Conservation (phyloP, 78 protist genomes). For the Pelomyxa schiedti region DNA sequence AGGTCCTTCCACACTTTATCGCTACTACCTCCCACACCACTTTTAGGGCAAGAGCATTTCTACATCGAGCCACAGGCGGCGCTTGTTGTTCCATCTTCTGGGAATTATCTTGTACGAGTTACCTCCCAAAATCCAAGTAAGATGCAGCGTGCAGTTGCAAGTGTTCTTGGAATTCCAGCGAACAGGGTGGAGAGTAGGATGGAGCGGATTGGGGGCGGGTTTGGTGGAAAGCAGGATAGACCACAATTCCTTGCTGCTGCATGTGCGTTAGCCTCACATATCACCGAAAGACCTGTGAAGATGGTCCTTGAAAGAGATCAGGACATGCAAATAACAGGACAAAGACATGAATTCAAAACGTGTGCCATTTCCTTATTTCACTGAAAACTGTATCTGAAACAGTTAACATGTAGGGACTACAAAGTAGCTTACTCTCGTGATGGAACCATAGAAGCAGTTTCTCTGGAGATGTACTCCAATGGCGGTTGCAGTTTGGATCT, state of each 20-base stretch:
- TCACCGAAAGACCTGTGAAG: slow-evolving; percentile 57
- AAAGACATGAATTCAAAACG: slow-evolving; percentile 83
- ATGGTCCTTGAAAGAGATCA: slow-evolving; percentile 51
- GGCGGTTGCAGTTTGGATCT: slow-evolving; percentile 80
- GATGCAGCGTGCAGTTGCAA: slow-evolving; percentile 48
- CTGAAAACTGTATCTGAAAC: too few species aligned
- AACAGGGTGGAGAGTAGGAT: slow-evolving; percentile 32
- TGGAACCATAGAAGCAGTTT: slow-evolving; percentile 38
- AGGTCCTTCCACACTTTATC: too few species aligned
- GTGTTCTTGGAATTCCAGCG: slow-evolving; percentile 61
- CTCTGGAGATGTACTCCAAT: slow-evolving; percentile 30
- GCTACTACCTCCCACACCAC: too few species aligned
- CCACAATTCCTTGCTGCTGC: slow-evolving; percentile 7
- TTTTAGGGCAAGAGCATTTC: slow-evolving; percentile 94
- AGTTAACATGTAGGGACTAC: slow-evolving; percentile 37
- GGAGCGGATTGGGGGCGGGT: slow-evolving; percentile 93
- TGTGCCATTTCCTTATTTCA: too few species aligned
- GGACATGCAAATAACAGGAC: slow-evolving; percentile 77
- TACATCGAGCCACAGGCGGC: slow-evolving; percentile 80
- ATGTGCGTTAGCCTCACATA: slow-evolving; percentile 60
- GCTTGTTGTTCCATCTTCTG: slow-evolving; percentile 75
- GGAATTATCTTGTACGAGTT: slow-evolving; percentile 20
- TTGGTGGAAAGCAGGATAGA: slow-evolving; percentile 91
- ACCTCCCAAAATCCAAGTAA: slow-evolving; percentile 73
- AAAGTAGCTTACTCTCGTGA: slow-evolving; percentile 44